Conservation (phyloP, 495 filamentous ascomycete species). For the Talaromyces stipitatus region DNA sequence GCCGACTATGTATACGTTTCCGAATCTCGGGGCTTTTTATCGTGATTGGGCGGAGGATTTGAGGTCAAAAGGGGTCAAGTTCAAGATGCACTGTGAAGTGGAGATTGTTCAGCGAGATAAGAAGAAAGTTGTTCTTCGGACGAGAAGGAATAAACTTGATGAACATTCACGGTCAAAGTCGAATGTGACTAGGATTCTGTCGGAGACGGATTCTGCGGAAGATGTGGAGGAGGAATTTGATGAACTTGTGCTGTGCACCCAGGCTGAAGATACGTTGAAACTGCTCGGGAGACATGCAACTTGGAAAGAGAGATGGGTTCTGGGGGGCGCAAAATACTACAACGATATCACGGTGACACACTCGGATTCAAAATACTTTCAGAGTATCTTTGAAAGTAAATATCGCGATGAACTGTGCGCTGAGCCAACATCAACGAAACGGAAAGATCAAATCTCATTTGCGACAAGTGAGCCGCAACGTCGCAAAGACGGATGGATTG, state of each 20-base stretch:
- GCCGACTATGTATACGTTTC: conserved; percentile 78
- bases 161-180: not conserved
- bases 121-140: conserved; percentile 43
- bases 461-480: conserved; percentile 32
- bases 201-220: conserved; percentile 7
- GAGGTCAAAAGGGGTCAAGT: conserved; percentile 50
- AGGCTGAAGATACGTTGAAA: conserved; percentile 63
- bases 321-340: conserved; percentile 69
- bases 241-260: conserved; percentile 62
- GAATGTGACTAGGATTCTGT: not conserved
- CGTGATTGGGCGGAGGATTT: conserved; percentile 58
- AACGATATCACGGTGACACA: conserved; percentile 84
- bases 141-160: not conserved
- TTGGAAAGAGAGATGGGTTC: conserved; percentile 57
- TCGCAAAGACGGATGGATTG: conserved; percentile 30
- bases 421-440: conserved; percentile 34
- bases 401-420: conserved; percentile 48
- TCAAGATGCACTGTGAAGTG: conserved; percentile 58
- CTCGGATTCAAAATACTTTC: conserved; percentile 66
- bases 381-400: conserved; percentile 64
- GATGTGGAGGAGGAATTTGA: conserved; percentile 50
- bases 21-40: conserved; percentile 66
- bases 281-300: conserved; percentile 56
- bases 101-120: conserved; percentile 49
- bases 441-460: conserved; percentile 45